These are phyloP conservation scores for Colletotrichum camelliae DNA, from an alignment of 2,329 filamentous ascomycete genomes.

Conservation along the genomic window DNA sequence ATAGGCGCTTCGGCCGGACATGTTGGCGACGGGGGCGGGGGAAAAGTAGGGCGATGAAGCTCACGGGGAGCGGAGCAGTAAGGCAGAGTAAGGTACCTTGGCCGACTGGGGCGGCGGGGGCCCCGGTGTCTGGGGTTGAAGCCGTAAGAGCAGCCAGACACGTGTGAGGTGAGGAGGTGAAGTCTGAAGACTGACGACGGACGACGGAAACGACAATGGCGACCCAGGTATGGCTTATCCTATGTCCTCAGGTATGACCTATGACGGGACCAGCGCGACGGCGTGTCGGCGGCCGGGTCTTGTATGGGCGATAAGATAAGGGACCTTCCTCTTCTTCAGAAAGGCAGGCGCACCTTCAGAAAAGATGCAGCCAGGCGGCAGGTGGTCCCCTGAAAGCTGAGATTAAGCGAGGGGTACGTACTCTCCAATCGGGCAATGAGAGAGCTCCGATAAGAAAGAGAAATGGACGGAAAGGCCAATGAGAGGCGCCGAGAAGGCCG, in stretches of 20 bases:
- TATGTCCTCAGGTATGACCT: background rate
- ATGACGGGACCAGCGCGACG: background rate
- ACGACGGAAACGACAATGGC: background rate
- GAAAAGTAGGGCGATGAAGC: background rate
- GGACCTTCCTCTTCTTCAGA: background rate
- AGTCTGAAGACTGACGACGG: background rate
- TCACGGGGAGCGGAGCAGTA: background rate
- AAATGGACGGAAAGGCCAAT: background rate
- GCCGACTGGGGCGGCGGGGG: background rate
- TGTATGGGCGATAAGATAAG: conserved; percentile 5
- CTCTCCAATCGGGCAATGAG: conserved; percentile 4
- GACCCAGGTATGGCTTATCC: background rate
- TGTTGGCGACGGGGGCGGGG: conserved; percentile 30
- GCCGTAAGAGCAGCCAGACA: background rate
- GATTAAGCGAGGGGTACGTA: background rate
- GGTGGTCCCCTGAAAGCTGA: background rate
- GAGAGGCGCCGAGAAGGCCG: background rate
- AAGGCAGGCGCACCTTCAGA: background rate
- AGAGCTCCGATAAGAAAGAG: background rate
- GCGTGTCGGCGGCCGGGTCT: background rate
- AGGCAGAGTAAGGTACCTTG: background rate
- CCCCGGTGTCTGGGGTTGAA: background rate
- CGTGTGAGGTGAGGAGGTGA: background rate
- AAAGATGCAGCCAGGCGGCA: background rate
- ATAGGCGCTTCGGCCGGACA: conserved; percentile 64